phyloP scores from a whole-genome alignment of 2,329 filamentous ascomycete species.

The Ampelomyces quisqualis region DNA sequence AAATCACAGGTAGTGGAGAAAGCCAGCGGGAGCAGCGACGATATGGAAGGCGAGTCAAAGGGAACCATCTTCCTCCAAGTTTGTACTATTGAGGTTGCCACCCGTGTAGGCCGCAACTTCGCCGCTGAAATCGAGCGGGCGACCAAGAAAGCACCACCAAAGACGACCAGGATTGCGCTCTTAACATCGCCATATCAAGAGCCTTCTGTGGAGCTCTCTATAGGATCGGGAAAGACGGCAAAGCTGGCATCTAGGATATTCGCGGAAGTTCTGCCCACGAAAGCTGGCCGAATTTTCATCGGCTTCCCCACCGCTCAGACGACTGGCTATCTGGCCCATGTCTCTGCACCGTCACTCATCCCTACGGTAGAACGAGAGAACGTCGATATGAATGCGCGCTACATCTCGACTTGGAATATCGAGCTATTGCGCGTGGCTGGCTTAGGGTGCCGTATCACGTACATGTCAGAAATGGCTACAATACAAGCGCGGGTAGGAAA shows the following conservation, averaged over 20 bases:
- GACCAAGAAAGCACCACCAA: conserved; percentile 95
- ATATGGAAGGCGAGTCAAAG: conserved; percentile 68
- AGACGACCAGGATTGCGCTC: conserved; percentile 79
- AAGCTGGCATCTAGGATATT: conserved; percentile 75
- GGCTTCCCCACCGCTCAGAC: conserved; percentile 98
- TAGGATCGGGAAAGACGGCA: conserved; percentile 50
- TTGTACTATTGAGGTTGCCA: conserved; percentile 79
- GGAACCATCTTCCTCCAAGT: conserved; percentile 87
- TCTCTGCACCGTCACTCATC: conserved; percentile 93
- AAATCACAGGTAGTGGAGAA: conserved; percentile 24
- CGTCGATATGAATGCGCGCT: conserved; percentile 93
- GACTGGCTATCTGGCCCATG: conserved; percentile 87
- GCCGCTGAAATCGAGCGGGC: conserved; percentile 87
- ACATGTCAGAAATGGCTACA: conserved; percentile 74
- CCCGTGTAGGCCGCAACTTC: conserved; percentile 70
- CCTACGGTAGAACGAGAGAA: conserved; percentile 96
- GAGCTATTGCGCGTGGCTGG: conserved; percentile 90
- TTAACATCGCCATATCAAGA: conserved; percentile 91
- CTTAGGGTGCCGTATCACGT: conserved; percentile 85
- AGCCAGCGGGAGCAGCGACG: conserved; percentile 49
- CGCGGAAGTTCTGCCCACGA: conserved; percentile 82
- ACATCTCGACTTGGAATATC: conserved; percentile 92
- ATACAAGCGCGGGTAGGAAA: conserved; percentile 61
- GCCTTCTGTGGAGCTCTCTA: conserved; percentile 63
- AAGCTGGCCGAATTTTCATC: conserved; percentile 91